Base-by-base conservation (phyloP, 805 yeast species). In the Candida qinlingensis region DNA sequence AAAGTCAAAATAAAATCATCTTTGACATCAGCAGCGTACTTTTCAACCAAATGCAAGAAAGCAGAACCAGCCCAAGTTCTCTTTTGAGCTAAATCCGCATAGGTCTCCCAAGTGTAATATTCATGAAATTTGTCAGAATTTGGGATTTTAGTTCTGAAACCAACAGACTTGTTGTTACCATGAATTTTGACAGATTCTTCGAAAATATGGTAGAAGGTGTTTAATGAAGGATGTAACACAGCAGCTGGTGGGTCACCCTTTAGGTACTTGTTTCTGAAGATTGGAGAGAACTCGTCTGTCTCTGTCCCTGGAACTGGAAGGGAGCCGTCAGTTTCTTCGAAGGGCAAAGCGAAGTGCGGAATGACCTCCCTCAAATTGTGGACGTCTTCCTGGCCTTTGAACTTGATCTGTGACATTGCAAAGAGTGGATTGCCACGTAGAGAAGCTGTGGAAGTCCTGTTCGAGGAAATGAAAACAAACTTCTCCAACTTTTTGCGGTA, bases 51-150 rank as follows among this genome's bases (percentile, higher is more conserved):
- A 3, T 75, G 62, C 48, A 73, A 57, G 28, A 79, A 54, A 7
- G 88, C 90, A 10, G 83, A 63, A 5, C 87, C 90, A 30, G 81
- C 67, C 45, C 69, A 56, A 37, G 66, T 64, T 44, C 79, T 72
- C 49, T 79, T 67, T 30, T 60, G 53, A 13, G 72, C 71, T 28
- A 78, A 70, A 45, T 71, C 62, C 6, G 50, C 56, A 57, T 72
- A 83, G 2, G 76, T 62, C 39, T 73, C 67, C 58, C 67, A 72
- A 4, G 71, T 63, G 66, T 73, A 83, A 34, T 59, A 46, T 26
- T 70, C 65, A 13, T 68, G 66, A 65, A 73, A 75, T 7, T 57
- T 61, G 8, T 70, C 66, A 3, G 70, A 58, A 5, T 55, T 58
- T n/a, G 66, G 56, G 51, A 66, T 58, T 6, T 34, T 54, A 4